Percentiles rank a stretch among this genome's conserved stretches.
phyloP scores from a whole-genome alignment of 192 early-diverging fungal species.

The Dimargaris cristalligena region DNA sequence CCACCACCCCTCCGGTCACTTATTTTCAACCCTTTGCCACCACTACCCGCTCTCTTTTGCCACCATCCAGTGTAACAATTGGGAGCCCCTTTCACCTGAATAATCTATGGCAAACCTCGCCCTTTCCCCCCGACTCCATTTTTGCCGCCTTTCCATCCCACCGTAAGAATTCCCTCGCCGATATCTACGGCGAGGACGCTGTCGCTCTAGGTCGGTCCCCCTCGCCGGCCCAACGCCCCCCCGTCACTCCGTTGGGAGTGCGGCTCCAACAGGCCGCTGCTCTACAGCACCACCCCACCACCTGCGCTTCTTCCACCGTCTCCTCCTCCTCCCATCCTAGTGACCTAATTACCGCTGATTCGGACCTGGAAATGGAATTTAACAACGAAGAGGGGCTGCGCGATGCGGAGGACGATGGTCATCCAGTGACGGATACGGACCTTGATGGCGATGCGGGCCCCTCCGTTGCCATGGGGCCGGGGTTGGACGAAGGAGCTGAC shows the following conservation, averaged over 20 bases:
- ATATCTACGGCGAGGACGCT: conserved; percentile 17
- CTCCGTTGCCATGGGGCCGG: too few species aligned
- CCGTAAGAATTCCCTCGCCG: conserved; percentile 11
- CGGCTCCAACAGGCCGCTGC: too few species aligned
- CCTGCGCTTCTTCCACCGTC: neutral
- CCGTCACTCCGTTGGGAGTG: too few species aligned
- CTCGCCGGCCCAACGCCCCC: too few species aligned
- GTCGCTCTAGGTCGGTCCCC: too few species aligned
- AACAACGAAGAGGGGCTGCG: neutral
- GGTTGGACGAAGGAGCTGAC: too few species aligned
- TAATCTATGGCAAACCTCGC: neutral
- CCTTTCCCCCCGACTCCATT: neutral
- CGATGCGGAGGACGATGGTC: neutral
- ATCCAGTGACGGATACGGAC: too few species aligned
- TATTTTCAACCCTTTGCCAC: neutral
- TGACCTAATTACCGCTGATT: neutral
- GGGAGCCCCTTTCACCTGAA: neutral
- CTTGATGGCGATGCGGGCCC: too few species aligned
- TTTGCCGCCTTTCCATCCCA: conserved; percentile 2
- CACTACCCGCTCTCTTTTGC: neutral
- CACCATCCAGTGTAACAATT: neutral
- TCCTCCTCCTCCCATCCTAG: neutral
- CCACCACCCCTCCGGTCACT: neutral
- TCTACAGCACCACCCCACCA: conserved; percentile 14
- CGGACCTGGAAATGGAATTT: neutral